Evolutionary conservation across 805 yeast species (phyloP).

Genomic region (Sugiyamaella mastotermitis): DNA sequence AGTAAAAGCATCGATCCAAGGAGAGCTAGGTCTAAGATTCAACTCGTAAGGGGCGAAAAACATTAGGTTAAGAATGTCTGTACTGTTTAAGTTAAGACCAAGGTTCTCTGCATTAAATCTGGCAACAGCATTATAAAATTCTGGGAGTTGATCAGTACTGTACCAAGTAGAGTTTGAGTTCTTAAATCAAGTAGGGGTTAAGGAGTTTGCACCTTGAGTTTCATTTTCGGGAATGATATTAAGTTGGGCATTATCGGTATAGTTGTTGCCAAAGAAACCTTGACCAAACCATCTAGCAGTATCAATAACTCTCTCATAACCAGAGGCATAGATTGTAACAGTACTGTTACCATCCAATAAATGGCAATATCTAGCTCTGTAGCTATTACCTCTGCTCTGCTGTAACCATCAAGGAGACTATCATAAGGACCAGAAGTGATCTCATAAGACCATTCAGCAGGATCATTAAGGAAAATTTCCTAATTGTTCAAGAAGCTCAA

Average conservation of each 20-base stretch:
- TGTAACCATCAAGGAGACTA: slow-evolving; percentile 45
- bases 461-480: slow-evolving; percentile 36
- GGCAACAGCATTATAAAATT: slow-evolving; percentile 23
- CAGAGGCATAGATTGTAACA: slow-evolving; percentile 50
- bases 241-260: slow-evolving; percentile 33
- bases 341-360: slow-evolving; percentile 36
- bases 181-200: slow-evolving; percentile 49
- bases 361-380: slow-evolving; percentile 44
- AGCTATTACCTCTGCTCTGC: slow-evolving; percentile 45
- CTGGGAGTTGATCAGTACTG: slow-evolving; percentile 12
- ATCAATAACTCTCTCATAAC: slow-evolving; percentile 48
- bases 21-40: slow-evolving; percentile 42
- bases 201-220: slow-evolving; percentile 49
- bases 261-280: slow-evolving; percentile 50
- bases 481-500: slow-evolving; percentile 44
- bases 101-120: slow-evolving; percentile 30
- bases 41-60: slow-evolving; percentile 46
- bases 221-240: slow-evolving; percentile 42
- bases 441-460: slow-evolving; percentile 42
- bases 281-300: slow-evolving; percentile 51
- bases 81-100: slow-evolving; percentile 35
- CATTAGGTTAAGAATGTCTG: slow-evolving; percentile 39
- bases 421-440: slow-evolving; percentile 45
- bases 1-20: slow-evolving; percentile 39
- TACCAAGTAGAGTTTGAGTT: slow-evolving; percentile 25